Evolutionary conservation across 352 stramenopile genomes (phyloP).

Genomic region (Hyaloperonospora arabidopsidis): DNA sequence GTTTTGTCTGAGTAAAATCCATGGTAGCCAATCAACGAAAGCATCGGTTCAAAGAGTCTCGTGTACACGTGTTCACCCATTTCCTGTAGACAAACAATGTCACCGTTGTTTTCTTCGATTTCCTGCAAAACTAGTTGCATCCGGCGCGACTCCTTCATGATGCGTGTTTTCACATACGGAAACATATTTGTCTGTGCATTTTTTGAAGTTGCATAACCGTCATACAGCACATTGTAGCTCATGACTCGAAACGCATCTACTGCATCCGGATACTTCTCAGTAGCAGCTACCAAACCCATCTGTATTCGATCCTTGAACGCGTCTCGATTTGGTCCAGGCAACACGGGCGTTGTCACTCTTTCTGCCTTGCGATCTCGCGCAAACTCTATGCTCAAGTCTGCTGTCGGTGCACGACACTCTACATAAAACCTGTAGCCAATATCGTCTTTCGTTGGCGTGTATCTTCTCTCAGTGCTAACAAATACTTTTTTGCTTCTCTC

Average conservation of each 20-base stretch:
- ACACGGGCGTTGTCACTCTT: slow-evolving; percentile 30
- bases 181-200: slow-evolving; percentile 55
- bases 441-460: slow-evolving; percentile 35
- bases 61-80: slow-evolving; percentile 53
- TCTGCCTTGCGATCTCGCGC: slow-evolving; percentile 31
- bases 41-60: slow-evolving; percentile 51
- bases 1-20: slow-evolving; percentile 59
- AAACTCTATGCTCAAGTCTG: slow-evolving; percentile 15
- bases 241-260: slow-evolving; percentile 55
- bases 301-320: slow-evolving; percentile 40
- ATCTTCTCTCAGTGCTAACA: slow-evolving; percentile 23
- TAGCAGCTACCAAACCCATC: slow-evolving; percentile 13
- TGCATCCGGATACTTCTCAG: slow-evolving; percentile 8
- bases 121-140: slow-evolving; percentile 72
- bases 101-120: slow-evolving; percentile 49
- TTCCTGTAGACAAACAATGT: slow-evolving; percentile 70
- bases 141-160: slow-evolving; percentile 57
- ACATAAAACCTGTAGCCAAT: slow-evolving; percentile 44
- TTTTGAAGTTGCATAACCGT: slow-evolving; percentile 57
- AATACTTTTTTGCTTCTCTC: slow-evolving; percentile 7
- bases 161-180: slow-evolving; percentile 35
- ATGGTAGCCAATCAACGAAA: slow-evolving; percentile 41
- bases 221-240: slow-evolving; percentile 77
- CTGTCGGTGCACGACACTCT: slow-evolving; percentile 41
- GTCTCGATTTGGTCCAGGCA: slow-evolving; percentile 39